Percentiles rank a stretch among this genome's conserved stretches.
Conservation (phyloP, 441 rosid genomes). For the Gossypium davidsonii region DNA sequence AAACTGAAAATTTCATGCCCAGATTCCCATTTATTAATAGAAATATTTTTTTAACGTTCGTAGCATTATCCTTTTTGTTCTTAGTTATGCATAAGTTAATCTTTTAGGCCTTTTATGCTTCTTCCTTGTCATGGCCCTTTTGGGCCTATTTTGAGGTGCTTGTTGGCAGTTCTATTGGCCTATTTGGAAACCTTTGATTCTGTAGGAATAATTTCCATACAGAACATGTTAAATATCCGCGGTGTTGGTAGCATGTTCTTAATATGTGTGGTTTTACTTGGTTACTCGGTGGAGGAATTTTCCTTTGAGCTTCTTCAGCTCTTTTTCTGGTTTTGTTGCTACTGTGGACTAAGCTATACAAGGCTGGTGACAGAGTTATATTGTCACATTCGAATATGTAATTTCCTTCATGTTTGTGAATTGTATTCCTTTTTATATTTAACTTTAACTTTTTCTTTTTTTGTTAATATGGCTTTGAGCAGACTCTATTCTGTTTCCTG, state of each 20-base stretch:
- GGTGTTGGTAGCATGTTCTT: not conserved
- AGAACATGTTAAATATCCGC: not conserved
- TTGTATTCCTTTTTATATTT: slow-evolving; percentile 4
- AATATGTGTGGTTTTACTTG: not conserved
- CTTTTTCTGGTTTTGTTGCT: not conserved
- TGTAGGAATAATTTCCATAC: not conserved
- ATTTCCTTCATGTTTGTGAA: not conserved
- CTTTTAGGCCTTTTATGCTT: not conserved
- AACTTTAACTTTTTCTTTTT: not conserved
- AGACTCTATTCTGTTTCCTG: slow-evolving; percentile 99
- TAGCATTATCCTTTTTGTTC: not conserved
- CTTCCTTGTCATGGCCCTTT: not conserved
- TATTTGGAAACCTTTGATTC: not conserved
- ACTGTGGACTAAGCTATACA: not conserved
- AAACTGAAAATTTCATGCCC: not conserved
- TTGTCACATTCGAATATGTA: not conserved
- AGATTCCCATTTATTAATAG: not conserved
- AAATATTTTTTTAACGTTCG: not conserved
- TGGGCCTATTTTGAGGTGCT: not conserved
- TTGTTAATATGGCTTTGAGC: slow-evolving; percentile 21
- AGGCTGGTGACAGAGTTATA: not conserved
- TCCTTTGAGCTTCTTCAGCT: not conserved
- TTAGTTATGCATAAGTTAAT: not conserved
- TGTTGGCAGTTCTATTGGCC: not conserved
- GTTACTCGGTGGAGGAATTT: not conserved